Evolutionary conservation across 2,329 filamentous ascomycete genomes (phyloP).

Genomic region (Coniochaeta ligniaria): DNA sequence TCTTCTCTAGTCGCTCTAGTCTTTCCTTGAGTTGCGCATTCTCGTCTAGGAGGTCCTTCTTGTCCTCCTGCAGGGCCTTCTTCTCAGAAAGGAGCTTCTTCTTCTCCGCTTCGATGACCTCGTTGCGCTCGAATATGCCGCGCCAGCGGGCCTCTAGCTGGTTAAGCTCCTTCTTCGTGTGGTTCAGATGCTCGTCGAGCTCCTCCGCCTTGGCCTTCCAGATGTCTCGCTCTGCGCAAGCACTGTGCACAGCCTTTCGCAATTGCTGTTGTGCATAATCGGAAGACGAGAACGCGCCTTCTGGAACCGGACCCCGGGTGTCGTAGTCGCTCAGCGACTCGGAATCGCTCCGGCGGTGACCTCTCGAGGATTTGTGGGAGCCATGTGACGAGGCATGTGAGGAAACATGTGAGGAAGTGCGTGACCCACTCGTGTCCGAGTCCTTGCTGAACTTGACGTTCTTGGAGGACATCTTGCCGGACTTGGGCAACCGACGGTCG

Average conservation of each 20-base stretch:
- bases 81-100: conserved; percentile 13
- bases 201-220: conserved; percentile 16
- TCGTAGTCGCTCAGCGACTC: conserved; percentile 24
- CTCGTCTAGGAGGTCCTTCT: conserved; percentile 8
- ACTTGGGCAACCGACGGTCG: not conserved
- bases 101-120: conserved; percentile 19
- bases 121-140: conserved; percentile 14
- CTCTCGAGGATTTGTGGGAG: conserved; percentile 8
- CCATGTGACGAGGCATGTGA: conserved; percentile 3
- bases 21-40: conserved; percentile 10
- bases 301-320: conserved; percentile 11
- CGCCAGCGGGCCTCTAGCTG: conserved; percentile 12
- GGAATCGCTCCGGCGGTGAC: conserved; percentile 22
- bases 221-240: conserved; percentile 13
- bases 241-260: conserved; percentile 16
- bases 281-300: conserved; percentile 15
- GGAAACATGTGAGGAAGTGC: conserved; percentile 14
- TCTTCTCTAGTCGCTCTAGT: conserved; percentile 11
- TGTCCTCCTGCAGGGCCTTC: conserved; percentile 14
- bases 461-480: conserved; percentile 9
- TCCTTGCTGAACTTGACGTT: conserved; percentile 23
- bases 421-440: conserved; percentile 18
- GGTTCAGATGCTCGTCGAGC: conserved; percentile 13
- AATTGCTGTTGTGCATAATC: conserved; percentile 18
- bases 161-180: conserved; percentile 15